Evolutionary conservation across 2,329 filamentous ascomycete genomes (phyloP).

Genomic region (Paraphoma chrysanthemicola): DNA sequence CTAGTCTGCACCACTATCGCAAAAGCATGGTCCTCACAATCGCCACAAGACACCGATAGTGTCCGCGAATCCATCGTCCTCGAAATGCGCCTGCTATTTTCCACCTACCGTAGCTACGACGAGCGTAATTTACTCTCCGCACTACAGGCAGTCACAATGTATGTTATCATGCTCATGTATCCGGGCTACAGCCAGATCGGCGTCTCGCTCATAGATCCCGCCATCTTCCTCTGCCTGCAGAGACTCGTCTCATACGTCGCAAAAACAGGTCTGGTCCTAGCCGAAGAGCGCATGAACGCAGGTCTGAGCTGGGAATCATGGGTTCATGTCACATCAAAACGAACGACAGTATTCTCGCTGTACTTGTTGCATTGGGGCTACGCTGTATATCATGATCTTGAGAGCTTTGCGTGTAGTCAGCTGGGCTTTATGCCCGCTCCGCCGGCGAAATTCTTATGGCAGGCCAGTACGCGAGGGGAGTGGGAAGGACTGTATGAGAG

Average conservation of each 20-base stretch:
- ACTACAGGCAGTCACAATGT: constrained; percentile 48
- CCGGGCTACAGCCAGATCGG: constrained; percentile 31
- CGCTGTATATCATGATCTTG: constrained; percentile 42
- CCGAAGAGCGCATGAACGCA: constrained; percentile 41
- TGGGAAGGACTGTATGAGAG: constrained; percentile 44
- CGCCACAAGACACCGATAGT: constrained; percentile 27
- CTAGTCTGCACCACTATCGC: constrained; percentile 46
- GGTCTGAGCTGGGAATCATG: constrained; percentile 47
- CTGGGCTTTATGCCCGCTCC: constrained; percentile 50
- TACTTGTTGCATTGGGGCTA: constrained; percentile 52
- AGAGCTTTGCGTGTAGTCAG: constrained; percentile 46
- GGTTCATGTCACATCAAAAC: constrained; percentile 63
- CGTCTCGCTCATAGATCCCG: constrained; percentile 24
- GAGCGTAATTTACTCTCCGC: constrained; percentile 42
- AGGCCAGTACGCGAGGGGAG: constrained; percentile 38
- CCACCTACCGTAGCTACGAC: constrained; percentile 43
- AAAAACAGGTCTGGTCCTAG: constrained; percentile 43
- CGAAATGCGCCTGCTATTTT: background rate
- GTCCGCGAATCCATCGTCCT: constrained; percentile 23
- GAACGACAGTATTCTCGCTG: constrained; percentile 50
- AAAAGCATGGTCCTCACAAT: constrained; percentile 49
- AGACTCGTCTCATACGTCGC: constrained; percentile 40
- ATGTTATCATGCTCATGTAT: constrained; percentile 50
- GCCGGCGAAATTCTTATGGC: constrained; percentile 50
- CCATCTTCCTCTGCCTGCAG: constrained; percentile 41